phyloP scores from a whole-genome alignment of 2,329 filamentous ascomycete species.

The Periconia sp. region DNA sequence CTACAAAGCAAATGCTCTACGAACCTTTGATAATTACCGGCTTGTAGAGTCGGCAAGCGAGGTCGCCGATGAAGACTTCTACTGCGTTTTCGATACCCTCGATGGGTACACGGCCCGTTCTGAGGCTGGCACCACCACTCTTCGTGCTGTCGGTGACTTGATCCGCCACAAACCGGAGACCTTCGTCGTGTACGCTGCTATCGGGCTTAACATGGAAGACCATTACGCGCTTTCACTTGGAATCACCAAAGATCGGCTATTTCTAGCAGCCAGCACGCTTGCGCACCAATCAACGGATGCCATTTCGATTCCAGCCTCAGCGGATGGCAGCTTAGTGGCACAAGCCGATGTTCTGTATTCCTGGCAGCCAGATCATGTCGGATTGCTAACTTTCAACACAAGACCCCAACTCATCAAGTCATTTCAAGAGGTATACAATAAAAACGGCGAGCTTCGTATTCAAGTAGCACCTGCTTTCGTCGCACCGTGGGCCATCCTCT shows the following conservation, averaged over 20 bases:
- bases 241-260: conserved; percentile 5
- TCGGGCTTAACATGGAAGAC: conserved; percentile 17
- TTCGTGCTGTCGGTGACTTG: conserved; percentile 14
- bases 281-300: conserved; percentile 19
- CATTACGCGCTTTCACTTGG: conserved; percentile 13
- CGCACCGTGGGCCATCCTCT: too few species aligned
- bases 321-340: conserved; percentile 4
- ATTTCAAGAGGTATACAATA: too few species aligned
- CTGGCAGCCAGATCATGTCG: too few species aligned
- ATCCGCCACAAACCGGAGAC: conserved; percentile 2
- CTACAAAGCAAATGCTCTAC: conserved; percentile 19
- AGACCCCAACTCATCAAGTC: too few species aligned
- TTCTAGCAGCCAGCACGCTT: conserved; percentile 17
- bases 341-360: conserved; percentile 19
- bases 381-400: too few species aligned
- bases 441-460: too few species aligned
- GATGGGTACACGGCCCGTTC: conserved; percentile 23
- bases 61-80: conserved; percentile 15
- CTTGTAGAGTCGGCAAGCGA: conserved; percentile 19
- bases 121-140: conserved; percentile 16
- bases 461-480: too few species aligned
- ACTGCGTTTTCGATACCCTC: conserved; percentile 21
- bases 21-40: conserved; percentile 16
- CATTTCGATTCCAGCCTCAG: conserved; percentile 15
- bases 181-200: conserved; percentile 21